Base-by-base conservation (phyloP, 441 rosid genomes). In the Biscutella auriculata region DNA sequence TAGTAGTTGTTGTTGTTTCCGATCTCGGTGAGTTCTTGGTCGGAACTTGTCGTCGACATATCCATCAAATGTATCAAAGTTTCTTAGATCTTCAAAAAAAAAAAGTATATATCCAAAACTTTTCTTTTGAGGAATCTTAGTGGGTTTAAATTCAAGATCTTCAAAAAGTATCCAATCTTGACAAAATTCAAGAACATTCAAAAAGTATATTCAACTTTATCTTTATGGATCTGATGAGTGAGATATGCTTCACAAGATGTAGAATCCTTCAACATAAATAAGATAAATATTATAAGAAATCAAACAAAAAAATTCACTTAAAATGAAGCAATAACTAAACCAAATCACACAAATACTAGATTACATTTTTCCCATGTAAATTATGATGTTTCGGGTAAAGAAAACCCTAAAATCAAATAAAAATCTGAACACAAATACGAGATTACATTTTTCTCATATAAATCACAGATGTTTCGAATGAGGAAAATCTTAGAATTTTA, bases 201-300 rank as follows among this genome's bases (percentile, higher is more conserved):
- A 42, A 51, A 42, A 14, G 12, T 12, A 3, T 30, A n/a, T n/a
- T 29, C 29, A 28, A 56, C 49, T 16, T 55, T 39, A 26, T 54
- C 52, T 28, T 44, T 35, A 55, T 29, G 44, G 50, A 65, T 54
- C 53, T 52, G 29, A 53, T 64, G 52, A 57, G 50, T 65, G 50
- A 65, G n/a, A n/a, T n/a, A n/a, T 32, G 54, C 49, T 63, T 63
- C 54, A 53, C 25, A 35, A 44, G 27, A 47, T 37, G 57, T 25
- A 57, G 41, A 40, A 41, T 42, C 45, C 37, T 57, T 49, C 44
- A 42, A 50, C 45, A 44, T 17, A 42, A 23, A 57, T 34, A 46
- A 58, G 59, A 58, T 57, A 15, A 23, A n/a, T 25, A 15, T 16
- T 15, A 48, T 65, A 19, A 56, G 33, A 48, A 56, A 39, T 15